These are phyloP conservation scores for Aspergillus sp. DNA, from an alignment of 2,329 filamentous ascomycete genomes.

Conservation along the genomic window DNA sequence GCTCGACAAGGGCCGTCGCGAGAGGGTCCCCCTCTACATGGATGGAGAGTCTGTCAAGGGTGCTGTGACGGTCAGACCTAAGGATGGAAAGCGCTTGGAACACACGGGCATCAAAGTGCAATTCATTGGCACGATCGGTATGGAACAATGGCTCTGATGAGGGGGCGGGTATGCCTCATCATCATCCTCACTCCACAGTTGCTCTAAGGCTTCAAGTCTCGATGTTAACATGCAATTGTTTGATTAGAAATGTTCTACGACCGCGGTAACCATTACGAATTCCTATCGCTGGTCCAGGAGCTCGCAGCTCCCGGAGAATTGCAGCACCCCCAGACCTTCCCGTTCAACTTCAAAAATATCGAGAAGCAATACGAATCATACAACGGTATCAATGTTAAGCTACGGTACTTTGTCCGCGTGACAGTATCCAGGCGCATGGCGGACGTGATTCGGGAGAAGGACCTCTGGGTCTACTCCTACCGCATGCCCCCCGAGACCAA, in stretches of 20 bases:
- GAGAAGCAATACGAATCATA: slow-evolving; percentile 99
- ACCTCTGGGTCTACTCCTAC: slow-evolving; percentile 99
- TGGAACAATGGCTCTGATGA: slow-evolving; percentile 21
- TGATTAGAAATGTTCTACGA: slow-evolving; percentile 99
- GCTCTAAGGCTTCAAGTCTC: not conserved
- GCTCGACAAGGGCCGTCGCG: slow-evolving; percentile 95
- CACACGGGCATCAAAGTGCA: slow-evolving; percentile 99
- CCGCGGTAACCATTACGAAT: slow-evolving; percentile 98
- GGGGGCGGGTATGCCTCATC: not conserved
- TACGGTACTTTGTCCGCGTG: slow-evolving; percentile 96
- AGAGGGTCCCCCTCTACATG: slow-evolving; percentile 96
- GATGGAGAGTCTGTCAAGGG: slow-evolving; percentile 98
- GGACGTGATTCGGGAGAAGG: slow-evolving; percentile 97
- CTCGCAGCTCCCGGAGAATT: slow-evolving; percentile 95
- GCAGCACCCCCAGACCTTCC: slow-evolving; percentile 96
- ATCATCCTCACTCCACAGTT: not conserved
- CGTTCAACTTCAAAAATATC: slow-evolving; percentile 99
- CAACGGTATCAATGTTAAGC: slow-evolving; percentile 98
- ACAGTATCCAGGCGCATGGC: slow-evolving; percentile 96
- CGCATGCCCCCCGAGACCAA: slow-evolving; percentile 97
- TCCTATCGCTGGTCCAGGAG: slow-evolving; percentile 94
- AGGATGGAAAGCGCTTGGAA: slow-evolving; percentile 96
- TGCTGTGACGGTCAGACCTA: slow-evolving; percentile 89
- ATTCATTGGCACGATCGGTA: slow-evolving; percentile 98
- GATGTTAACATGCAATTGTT: not conserved